A percentile compares a stretch with the other conserved stretches of the same genome.
These are phyloP conservation scores for Pseudogymnoascus pannorum DNA, from an alignment of 2,329 filamentous ascomycete genomes.

Conservation along the genomic window DNA sequence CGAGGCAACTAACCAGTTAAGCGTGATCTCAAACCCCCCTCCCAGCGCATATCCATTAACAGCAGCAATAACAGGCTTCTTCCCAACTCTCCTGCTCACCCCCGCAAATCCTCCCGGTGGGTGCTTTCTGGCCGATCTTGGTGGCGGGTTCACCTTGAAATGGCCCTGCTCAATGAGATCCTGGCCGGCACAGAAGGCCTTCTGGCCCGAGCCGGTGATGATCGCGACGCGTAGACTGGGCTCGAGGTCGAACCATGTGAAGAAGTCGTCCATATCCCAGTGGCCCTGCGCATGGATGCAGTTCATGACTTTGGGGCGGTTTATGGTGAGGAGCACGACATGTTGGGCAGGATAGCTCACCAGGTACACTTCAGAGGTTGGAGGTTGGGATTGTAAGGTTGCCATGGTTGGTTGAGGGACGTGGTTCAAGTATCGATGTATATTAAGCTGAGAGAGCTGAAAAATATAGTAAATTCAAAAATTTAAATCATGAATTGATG, in stretches of 20 bases:
- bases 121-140: slow-evolving; percentile 25
- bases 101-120: slow-evolving; percentile 51
- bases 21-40: slow-evolving; percentile 64
- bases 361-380: slow-evolving; percentile 18
- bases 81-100: slow-evolving; percentile 57
- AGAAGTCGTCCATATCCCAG: slow-evolving; percentile 38
- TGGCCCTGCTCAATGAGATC: slow-evolving; percentile 43
- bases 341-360: slow-evolving; percentile 42
- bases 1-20: slow-evolving; percentile 5
- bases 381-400: slow-evolving; percentile 12
- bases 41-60: slow-evolving; percentile 72
- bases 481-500: not conserved
- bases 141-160: slow-evolving; percentile 16
- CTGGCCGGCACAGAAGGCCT: slow-evolving; percentile 60
- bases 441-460: not conserved
- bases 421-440: not conserved
- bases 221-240: slow-evolving; percentile 54
- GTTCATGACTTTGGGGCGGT: slow-evolving; percentile 42
- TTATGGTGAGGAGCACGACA: slow-evolving; percentile 52
- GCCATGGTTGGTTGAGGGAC: slow-evolving; percentile 13
- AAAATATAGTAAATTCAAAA: not conserved
- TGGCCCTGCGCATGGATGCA: slow-evolving; percentile 34
- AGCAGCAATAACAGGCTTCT: slow-evolving; percentile 69
- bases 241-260: slow-evolving; percentile 56
- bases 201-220: slow-evolving; percentile 53